phyloP scores from a whole-genome alignment of 129 eudicot species.

The Erigeron canadensis region DNA sequence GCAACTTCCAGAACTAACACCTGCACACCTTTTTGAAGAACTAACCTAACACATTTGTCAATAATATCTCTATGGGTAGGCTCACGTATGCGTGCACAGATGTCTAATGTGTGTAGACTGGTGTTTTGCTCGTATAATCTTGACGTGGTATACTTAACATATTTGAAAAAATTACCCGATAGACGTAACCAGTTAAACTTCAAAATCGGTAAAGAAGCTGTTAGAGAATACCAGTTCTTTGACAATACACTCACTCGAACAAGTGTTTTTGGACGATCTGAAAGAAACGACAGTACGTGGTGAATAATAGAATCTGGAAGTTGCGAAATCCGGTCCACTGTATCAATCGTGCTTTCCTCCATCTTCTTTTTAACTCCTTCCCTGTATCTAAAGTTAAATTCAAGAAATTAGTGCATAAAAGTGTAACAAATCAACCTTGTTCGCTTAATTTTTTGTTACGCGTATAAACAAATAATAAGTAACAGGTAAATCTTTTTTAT shows the following conservation, averaged over 20 bases:
- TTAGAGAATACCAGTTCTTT: background rate
- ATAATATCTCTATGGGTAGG: background rate
- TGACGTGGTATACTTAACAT: background rate
- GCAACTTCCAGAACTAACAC: background rate
- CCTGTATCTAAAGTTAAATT: too few relatives aligned
- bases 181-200: background rate
- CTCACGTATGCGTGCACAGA: background rate
- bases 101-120: background rate
- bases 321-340: background rate
- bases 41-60: background rate
- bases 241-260: conserved; percentile 14
- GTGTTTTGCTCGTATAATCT: conserved; percentile 1
- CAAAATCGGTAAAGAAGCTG: conserved; percentile 2
- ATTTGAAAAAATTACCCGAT: background rate
- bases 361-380: background rate
- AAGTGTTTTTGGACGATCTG: background rate
- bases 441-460: too few relatives aligned
- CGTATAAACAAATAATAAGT: too few relatives aligned
- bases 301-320: conserved; percentile 1
- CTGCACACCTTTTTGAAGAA: background rate
- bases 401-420: too few relatives aligned
- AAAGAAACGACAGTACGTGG: background rate
- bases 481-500: too few relatives aligned
- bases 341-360: background rate
- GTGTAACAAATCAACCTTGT: too few relatives aligned